These are phyloP conservation scores for Penicillium sp. DNA, from an alignment of 2,329 filamentous ascomycete genomes.

Conservation along the genomic window DNA sequence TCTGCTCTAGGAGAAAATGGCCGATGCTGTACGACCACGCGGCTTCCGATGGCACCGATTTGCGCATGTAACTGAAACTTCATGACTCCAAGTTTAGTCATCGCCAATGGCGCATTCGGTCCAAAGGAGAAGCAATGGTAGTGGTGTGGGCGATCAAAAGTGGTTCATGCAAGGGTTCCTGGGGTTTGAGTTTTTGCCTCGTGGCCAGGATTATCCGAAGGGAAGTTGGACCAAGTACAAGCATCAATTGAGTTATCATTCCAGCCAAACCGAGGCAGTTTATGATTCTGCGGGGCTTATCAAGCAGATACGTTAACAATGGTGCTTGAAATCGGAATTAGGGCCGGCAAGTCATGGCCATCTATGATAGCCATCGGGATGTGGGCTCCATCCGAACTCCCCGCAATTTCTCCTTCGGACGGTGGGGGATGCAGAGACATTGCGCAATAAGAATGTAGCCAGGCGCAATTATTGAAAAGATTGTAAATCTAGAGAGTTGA, in stretches of 20 bases:
- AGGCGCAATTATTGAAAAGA: background rate
- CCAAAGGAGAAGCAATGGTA: background rate
- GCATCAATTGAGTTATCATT: background rate
- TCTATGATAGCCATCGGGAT: slow-evolving; percentile 27
- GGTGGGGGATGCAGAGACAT: slow-evolving; percentile 16
- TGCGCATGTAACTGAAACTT: background rate
- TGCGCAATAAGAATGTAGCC: slow-evolving; percentile 3
- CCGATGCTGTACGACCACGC: slow-evolving; percentile 26
- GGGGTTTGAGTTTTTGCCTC: background rate
- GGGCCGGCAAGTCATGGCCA: slow-evolving; percentile 1
- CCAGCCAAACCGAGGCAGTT: background rate
- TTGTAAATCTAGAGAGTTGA: background rate
- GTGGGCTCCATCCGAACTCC: slow-evolving; percentile 19
- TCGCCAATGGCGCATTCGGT: background rate
- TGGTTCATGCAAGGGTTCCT: slow-evolving; percentile 7
- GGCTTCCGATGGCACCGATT: background rate
- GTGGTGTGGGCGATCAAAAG: background rate
- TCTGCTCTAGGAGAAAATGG: slow-evolving; percentile 6
- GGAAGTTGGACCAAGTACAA: background rate
- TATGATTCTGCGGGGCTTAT: background rate
- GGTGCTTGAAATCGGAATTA: slow-evolving; percentile 5
- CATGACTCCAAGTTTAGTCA: background rate
- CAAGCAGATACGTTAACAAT: background rate
- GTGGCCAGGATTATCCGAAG: background rate
- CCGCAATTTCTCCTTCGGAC: slow-evolving; percentile 4